Evolutionary conservation across 1,284 basidiomycete species (phyloP), one percentile per base, ranked within the genome.

Genomic region (Cryptococcus sp.): DNA sequence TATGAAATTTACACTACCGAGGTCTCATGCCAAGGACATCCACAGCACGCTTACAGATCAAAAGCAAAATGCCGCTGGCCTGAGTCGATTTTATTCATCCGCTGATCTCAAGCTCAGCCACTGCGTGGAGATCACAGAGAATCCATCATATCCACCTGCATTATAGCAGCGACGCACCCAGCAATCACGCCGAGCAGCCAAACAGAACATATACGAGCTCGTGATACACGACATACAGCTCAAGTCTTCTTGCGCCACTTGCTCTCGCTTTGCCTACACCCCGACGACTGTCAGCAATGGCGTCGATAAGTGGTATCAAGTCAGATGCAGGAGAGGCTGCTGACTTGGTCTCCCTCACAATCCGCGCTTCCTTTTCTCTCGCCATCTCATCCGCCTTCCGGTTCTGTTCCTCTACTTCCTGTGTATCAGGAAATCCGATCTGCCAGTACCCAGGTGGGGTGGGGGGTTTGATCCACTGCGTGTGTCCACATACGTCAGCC

Each of bases 381-480:
- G 52, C 38, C 72, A 74, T 76, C 59, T 84, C 81, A 61, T 80
- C 81, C 3, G 91, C 91, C 56, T 78, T 77, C 55, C 79, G 78
- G 71, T 94, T 94, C 62, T 92, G 88, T 50, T 80, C 81, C 43
- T 79, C 80, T 16, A 85, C 86, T 66, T 88, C 83, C 72, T 92
- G 91, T 2, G 92, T 93, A 60, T 81, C 80, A 0, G 92, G 92
- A 69, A 96, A 94, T 0, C 86, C 88, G 54, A 94, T 91, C 60
- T 87, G 81, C 80, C 80, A 81, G 52, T 88, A 94, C 21, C 84
- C 85, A 1, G 90, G 91, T 16, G 92, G 92, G 0, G 91, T 92
- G 45, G 80, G 81, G 1, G 85, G 80, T 45, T 84, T 81, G 35
- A 81, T 80, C 87, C 87, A 90, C 44, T 84, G 79, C 84, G 79